A percentile compares a stretch with the other conserved stretches of the same genome.
phyloP scores from a whole-genome alignment of 441 rosid genomes.

The Omphalea diandra region DNA sequence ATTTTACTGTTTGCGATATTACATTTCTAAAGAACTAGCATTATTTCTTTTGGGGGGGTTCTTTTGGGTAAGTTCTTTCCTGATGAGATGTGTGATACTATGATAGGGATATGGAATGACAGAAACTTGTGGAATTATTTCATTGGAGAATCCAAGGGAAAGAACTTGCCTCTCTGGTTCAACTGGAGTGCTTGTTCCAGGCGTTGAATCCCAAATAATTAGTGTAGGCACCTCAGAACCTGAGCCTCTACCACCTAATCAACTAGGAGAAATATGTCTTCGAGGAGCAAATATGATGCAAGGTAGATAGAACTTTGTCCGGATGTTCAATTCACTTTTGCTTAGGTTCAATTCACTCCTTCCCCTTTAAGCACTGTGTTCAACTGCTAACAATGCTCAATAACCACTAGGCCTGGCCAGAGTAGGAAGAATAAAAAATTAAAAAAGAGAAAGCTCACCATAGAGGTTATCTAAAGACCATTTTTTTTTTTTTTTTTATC shows the following conservation, averaged over 20 bases:
- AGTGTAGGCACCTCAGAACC: conserved; percentile 49
- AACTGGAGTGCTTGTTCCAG: conserved; percentile 61
- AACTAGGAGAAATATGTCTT: conserved; percentile 78
- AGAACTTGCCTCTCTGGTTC: conserved; percentile 58
- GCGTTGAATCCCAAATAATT: conserved; percentile 71
- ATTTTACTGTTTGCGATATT: too few relatives aligned
- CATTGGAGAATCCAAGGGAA: conserved; percentile 46
- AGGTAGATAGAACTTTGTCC: too few relatives aligned
- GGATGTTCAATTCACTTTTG: not conserved
- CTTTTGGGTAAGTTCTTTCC: conserved; percentile 6
- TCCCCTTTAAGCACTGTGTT: not conserved
- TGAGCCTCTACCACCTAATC: conserved; percentile 71
- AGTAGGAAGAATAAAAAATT: not conserved
- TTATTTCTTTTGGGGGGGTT: not conserved
- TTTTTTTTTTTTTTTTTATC: too few relatives aligned
- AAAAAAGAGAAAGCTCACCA: not conserved
- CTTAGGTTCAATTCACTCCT: not conserved
- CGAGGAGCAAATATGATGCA: conserved; percentile 87
- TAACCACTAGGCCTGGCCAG: not conserved
- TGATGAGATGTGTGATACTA: conserved; percentile 26
- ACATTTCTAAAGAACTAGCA: too few relatives aligned
- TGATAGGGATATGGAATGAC: conserved; percentile 97
- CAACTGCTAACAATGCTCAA: not conserved
- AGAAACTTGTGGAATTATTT: conserved; percentile 66
- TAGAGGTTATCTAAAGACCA: too few relatives aligned